Conservation (phyloP, 2,329 filamentous ascomycete genomes). For the Fusarium xylarioides region DNA sequence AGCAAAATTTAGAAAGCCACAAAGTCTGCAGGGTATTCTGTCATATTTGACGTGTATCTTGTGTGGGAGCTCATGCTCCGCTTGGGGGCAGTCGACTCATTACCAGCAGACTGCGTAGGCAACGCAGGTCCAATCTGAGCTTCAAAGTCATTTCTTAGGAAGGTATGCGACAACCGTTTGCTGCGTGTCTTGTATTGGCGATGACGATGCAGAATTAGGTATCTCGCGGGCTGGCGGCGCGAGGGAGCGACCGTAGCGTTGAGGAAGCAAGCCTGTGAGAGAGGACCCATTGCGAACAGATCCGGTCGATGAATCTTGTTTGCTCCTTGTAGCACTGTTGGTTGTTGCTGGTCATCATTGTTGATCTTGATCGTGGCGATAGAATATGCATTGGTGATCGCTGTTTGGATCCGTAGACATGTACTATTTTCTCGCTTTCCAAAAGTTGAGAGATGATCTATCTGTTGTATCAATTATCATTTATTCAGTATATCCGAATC, state of each 20-base stretch:
- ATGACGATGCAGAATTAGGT: constrained; percentile 14
- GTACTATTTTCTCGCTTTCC: constrained; percentile 1
- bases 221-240: constrained; percentile 6
- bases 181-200: constrained; percentile 37
- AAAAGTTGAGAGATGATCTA: neutral
- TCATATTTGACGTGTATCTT: constrained; percentile 37
- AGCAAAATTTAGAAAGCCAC: neutral
- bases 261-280: neutral
- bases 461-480: constrained; percentile 5
- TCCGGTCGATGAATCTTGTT: neutral
- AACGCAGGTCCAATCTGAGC: constrained; percentile 13
- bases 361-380: constrained; percentile 23
- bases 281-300: constrained; percentile 1
- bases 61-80: constrained; percentile 31
- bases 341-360: neutral
- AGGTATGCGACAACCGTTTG: constrained; percentile 22
- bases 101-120: constrained; percentile 27
- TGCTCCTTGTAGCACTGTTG: neutral
- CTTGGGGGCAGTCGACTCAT: constrained; percentile 32
- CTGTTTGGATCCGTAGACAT: neutral
- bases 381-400: neutral
- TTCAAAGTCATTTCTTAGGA: constrained; percentile 29
- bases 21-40: neutral
- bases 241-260: constrained; percentile 8
- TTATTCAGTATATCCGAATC: constrained; percentile 29